phyloP scores from a whole-genome alignment of 805 yeast genomes.

The Ogataea dorogensis region DNA sequence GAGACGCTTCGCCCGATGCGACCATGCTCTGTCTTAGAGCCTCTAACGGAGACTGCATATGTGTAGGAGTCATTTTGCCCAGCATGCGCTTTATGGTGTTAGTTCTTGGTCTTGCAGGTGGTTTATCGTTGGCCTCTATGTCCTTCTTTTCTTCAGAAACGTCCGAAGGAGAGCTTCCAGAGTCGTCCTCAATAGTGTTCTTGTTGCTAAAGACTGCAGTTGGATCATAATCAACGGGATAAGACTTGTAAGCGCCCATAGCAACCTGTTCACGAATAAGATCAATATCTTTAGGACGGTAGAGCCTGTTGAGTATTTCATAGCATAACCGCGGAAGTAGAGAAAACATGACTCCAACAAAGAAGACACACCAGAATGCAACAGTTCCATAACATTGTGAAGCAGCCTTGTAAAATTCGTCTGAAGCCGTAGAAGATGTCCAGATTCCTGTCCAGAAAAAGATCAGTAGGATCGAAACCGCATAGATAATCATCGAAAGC shows the following conservation, averaged over 20 bases:
- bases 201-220: constrained; percentile 39
- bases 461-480: constrained; percentile 55
- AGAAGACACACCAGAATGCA: constrained; percentile 62
- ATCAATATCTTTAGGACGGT: constrained; percentile 65
- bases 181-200: constrained; percentile 6
- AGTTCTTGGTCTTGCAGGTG: constrained; percentile 14
- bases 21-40: constrained; percentile 22
- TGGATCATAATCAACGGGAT: constrained; percentile 53
- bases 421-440: constrained; percentile 49
- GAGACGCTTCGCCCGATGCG: constrained; percentile 23
- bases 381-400: constrained; percentile 58
- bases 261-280: constrained; percentile 62
- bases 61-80: constrained; percentile 11
- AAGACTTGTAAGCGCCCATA: constrained; percentile 49
- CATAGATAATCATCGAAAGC: constrained; percentile 52
- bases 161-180: constrained; percentile 8
- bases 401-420: constrained; percentile 66
- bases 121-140: constrained; percentile 11
- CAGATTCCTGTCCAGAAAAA: constrained; percentile 83
- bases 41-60: constrained; percentile 17
- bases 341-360: constrained; percentile 53
- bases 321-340: constrained; percentile 59
- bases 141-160: constrained; percentile 19
- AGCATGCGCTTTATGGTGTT: constrained; percentile 18
- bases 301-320: constrained; percentile 50